Conservation (phyloP, 345 rosid genomes). For the Eucalyptus coolabah region DNA sequence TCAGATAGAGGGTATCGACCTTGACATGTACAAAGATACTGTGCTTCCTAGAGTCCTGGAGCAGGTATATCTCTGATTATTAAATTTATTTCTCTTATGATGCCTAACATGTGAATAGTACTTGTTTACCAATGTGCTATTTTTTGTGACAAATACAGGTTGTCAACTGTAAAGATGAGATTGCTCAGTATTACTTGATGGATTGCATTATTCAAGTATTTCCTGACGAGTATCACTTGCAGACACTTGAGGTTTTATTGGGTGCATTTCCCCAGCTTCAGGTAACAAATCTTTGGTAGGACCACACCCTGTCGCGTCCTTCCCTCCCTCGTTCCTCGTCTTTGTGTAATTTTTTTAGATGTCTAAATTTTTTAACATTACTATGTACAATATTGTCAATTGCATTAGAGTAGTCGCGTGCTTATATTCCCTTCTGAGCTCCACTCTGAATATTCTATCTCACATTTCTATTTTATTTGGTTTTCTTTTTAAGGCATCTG, state of each 20-base stretch:
- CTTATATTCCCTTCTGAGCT: background rate
- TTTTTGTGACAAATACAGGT: conserved; percentile 29
- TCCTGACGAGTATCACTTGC: conserved; percentile 98
- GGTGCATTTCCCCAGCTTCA: conserved; percentile 97
- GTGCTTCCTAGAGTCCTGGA: conserved; percentile 97
- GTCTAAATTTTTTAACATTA: background rate
- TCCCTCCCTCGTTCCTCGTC: background rate
- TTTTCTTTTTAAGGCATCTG: conserved; percentile 61
- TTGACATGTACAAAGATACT: conserved; percentile 81
- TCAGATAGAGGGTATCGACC: conserved; percentile 98
- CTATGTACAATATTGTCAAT: background rate
- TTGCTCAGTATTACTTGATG: conserved; percentile 91
- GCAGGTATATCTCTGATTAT: conserved; percentile 38
- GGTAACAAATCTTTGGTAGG: conserved; percentile 21
- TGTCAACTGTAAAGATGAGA: conserved; percentile 95
- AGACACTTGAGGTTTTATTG: conserved; percentile 87
- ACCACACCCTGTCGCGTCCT: background rate
- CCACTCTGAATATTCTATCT: background rate
- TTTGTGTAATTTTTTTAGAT: background rate
- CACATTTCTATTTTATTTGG: background rate
- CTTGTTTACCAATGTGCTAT: background rate
- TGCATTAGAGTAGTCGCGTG: background rate
- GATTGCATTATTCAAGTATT: conserved; percentile 99
- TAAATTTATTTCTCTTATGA: background rate
- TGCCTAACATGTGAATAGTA: background rate